Evolutionary conservation across 2,329 filamentous ascomycete genomes (phyloP).

Genomic region (Colletotrichum chlorophyti): DNA sequence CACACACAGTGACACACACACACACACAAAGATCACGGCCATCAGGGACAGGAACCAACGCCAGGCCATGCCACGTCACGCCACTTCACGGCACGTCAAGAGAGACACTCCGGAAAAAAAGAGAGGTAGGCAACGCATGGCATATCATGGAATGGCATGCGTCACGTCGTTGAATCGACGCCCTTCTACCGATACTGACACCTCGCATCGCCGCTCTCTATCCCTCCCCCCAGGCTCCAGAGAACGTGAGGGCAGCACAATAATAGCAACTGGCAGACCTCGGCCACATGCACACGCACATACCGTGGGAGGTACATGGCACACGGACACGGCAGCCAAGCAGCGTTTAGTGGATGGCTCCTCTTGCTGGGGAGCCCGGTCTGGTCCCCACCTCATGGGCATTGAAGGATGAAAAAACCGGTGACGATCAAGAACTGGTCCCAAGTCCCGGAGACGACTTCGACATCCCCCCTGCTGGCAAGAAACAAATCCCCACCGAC

Average conservation of each 20-base stretch:
- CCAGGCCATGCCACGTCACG: no score
- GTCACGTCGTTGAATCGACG: neutral
- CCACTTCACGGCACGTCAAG: no score
- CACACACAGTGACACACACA: no score
- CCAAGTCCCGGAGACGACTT: constrained; percentile 17
- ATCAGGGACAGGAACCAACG: constrained; percentile 18
- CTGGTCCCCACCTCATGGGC: constrained; percentile 11
- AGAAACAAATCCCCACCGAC: no score
- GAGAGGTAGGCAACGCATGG: constrained; percentile 6
- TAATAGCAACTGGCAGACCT: no score
- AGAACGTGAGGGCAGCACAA: constrained; percentile 4
- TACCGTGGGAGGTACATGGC: no score
- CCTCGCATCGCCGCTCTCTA: no score
- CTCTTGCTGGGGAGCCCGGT: neutral
- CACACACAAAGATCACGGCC: no score
- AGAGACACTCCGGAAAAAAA: no score
- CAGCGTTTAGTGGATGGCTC: constrained; percentile 7
- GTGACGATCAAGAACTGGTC: constrained; percentile 12
- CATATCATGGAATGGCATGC: constrained; percentile 11
- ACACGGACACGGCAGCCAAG: neutral
- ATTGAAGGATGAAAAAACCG: constrained; percentile 16
- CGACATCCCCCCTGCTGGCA: constrained; percentile 21
- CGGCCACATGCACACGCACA: no score
- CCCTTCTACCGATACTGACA: no score
- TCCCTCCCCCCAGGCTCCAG: no score